phyloP scores from a whole-genome alignment of 441 rosid species.

The Arabidopsis lyrata region DNA sequence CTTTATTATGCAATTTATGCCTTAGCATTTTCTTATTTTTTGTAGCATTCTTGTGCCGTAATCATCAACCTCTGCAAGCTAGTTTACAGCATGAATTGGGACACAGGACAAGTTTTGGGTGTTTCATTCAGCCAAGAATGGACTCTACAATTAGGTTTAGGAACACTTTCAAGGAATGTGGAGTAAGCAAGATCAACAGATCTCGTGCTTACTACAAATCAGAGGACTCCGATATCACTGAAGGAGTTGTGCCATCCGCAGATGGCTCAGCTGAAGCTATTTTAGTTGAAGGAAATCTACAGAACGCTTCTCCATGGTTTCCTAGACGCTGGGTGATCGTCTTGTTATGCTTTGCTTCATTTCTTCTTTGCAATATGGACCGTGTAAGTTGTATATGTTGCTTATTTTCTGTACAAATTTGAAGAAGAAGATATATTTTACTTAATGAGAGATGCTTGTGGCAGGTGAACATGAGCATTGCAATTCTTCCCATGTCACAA shows the following conservation, averaged over 20 bases:
- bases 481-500: slow-evolving; percentile 97
- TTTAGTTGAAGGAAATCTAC: slow-evolving; percentile 56
- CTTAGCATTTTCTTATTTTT: slow-evolving; percentile 28
- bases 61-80: slow-evolving; percentile 41
- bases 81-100: slow-evolving; percentile 42
- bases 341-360: slow-evolving; percentile 82
- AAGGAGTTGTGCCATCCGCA: slow-evolving; percentile 52
- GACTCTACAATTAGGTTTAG: slow-evolving; percentile 36
- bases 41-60: slow-evolving; percentile 42
- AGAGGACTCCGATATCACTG: slow-evolving; percentile 72
- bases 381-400: slow-evolving; percentile 68
- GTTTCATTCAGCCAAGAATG: slow-evolving; percentile 45
- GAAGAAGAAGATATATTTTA: background rate
- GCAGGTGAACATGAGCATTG: slow-evolving; percentile 99
- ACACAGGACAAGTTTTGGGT: slow-evolving; percentile 47
- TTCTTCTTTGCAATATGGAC: slow-evolving; percentile 97
- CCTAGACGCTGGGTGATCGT: slow-evolving; percentile 95
- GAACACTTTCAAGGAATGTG: slow-evolving; percentile 37
- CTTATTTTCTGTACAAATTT: background rate
- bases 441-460: slow-evolving; percentile 36
- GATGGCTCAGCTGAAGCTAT: slow-evolving; percentile 68
- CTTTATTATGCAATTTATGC: background rate
- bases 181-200: slow-evolving; percentile 49
- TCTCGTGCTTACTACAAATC: slow-evolving; percentile 78
- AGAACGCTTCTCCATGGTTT: slow-evolving; percentile 72